These are phyloP conservation scores for Cryphonectria carpinicola DNA, from an alignment of 2,329 filamentous ascomycete genomes.

Conservation along the genomic window DNA sequence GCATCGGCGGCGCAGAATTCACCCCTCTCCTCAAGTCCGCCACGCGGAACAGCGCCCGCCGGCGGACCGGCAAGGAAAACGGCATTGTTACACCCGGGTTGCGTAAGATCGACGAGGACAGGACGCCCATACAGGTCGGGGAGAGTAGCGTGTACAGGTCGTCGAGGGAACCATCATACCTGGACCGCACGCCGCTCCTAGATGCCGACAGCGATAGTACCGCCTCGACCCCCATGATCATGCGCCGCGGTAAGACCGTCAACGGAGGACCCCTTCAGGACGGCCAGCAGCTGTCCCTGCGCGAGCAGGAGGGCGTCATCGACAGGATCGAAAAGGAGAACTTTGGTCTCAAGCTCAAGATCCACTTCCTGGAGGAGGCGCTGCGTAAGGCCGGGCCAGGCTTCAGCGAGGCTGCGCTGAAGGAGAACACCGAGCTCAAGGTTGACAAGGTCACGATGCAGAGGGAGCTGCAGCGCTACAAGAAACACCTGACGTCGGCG, in stretches of 20 bases:
- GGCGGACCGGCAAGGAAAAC: conserved; percentile 64
- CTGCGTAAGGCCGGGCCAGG: conserved; percentile 85
- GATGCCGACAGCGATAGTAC: conserved; percentile 78
- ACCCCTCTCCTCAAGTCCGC: conserved; percentile 87
- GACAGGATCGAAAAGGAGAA: conserved; percentile 98
- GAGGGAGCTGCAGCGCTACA: conserved; percentile 81
- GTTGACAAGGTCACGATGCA: conserved; percentile 90
- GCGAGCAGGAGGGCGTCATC: conserved; percentile 94
- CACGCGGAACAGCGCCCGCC: conserved; percentile 72
- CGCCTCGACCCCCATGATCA: conserved; percentile 79
- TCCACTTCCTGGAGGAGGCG: conserved; percentile 93
- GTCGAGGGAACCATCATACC: conserved; percentile 66
- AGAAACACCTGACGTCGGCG: conserved; percentile 79
- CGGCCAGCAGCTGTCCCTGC: conserved; percentile 86
- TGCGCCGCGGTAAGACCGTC: conserved; percentile 64
- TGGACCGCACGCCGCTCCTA: conserved; percentile 75
- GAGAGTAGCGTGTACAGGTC: conserved; percentile 73
- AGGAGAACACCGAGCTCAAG: conserved; percentile 95
- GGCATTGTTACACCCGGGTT: conserved; percentile 69
- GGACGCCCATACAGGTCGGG: conserved; percentile 73
- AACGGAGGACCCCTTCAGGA: conserved; percentile 65
- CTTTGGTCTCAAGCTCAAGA: conserved; percentile 94
- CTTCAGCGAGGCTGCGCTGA: conserved; percentile 85
- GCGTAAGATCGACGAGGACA: conserved; percentile 68
- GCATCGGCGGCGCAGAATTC: conserved; percentile 76